Base-by-base conservation (phyloP, 352 stramenopile species). In the Phytophthora hibernalis region DNA sequence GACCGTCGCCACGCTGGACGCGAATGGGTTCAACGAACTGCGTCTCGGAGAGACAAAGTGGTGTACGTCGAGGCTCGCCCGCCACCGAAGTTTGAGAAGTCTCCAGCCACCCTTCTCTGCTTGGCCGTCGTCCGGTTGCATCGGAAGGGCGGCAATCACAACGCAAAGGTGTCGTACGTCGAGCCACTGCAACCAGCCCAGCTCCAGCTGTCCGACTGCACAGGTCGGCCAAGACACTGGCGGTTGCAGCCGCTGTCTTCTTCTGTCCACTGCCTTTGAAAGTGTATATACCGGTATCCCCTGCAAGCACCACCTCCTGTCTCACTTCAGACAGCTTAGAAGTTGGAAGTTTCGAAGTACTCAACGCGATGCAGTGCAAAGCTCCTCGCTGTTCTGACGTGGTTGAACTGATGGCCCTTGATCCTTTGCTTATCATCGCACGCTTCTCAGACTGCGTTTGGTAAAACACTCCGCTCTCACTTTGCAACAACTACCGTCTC, bases 61-160 rank as follows among this genome's bases (percentile, higher is more conserved):
- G 38, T 33, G 45, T 20, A 28, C 44, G 53, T 30, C 44, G 35
- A 31, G 8, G 37, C 45, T 12, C 24, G 20, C 44, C 16, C 7
- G 33, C 53, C 53, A 68, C 61, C 45, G 61, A 69, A 69, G 61
- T 37, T 20, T 31, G 21, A 35, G n/a, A 50, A 61, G 30, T 61
- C 58, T 61, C 42, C 22, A n/a, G 37, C 28, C 35, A 45, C 58
- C 60, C 44, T 57, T 69, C 52, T 63, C 53, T 69, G 45, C 44
- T 28, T 58, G 45, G n/a, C 10, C 8, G 61, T 70, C 61, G 54
- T 70, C 38, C 20, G 22, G 10, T 70, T 42, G 54, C 45, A 57
- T 51, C 60, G 51, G 50, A 61, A 52, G 33, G 47, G 56, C 45
- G 24, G 28, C 26, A 53, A 30, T 28, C 52, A 50, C 38, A 7